A percentile compares a stretch with the other conserved stretches of the same genome.
These are phyloP conservation scores for Platanthera zijinensis DNA, from an alignment of 106 monocot genomes.

Conservation along the genomic window DNA sequence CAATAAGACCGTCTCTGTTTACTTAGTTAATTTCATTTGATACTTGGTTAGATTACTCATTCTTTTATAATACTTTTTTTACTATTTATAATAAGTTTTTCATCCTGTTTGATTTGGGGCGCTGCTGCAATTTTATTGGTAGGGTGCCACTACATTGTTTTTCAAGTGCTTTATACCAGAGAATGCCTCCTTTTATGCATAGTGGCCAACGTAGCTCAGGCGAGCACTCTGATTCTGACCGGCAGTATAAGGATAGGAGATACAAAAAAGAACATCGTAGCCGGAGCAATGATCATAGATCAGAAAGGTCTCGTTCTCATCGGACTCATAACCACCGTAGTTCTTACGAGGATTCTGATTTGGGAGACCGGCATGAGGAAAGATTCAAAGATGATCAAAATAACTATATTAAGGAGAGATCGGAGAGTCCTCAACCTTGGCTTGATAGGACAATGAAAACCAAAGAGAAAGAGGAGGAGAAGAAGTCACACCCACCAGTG, in stretches of 20 bases:
- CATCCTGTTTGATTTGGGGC: too few species aligned
- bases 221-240: neutral
- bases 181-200: too few species aligned
- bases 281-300: neutral
- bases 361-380: neutral
- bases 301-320: neutral
- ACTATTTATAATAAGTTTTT: too few species aligned
- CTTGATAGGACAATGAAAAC: conserved; percentile 12
- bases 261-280: neutral
- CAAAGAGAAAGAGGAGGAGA: conserved; percentile 14
- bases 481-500: conserved; percentile 13
- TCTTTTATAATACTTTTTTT: too few species aligned
- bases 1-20: too few species aligned
- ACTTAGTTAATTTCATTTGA: too few species aligned
- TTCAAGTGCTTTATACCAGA: too few species aligned
- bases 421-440: neutral
- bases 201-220: neutral
- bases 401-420: neutral
- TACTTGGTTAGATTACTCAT: too few species aligned
- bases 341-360: conserved; percentile 5
- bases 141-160: too few species aligned
- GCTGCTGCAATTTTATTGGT: too few species aligned
- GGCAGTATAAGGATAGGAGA: neutral
- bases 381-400: neutral
- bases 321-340: neutral